phyloP scores from a whole-genome alignment of 2,329 filamentous ascomycete species.

The Gaeumannomyces sp. region DNA sequence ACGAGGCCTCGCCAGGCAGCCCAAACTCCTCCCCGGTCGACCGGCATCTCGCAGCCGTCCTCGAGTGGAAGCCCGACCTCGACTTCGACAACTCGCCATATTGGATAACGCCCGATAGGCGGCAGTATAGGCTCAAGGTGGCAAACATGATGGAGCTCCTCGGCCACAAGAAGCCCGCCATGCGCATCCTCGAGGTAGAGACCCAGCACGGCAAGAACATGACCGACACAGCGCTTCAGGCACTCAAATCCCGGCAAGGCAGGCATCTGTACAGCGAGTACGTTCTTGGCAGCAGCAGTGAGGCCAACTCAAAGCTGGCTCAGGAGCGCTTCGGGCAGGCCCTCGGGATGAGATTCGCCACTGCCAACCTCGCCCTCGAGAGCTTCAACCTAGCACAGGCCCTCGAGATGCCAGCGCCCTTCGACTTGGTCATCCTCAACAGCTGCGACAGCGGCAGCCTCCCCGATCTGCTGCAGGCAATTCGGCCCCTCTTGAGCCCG shows the following conservation, averaged over 20 bases:
- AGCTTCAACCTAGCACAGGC: background rate
- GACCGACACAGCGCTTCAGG: background rate
- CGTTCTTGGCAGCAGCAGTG: background rate
- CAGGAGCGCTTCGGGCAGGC: background rate
- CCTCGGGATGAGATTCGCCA: background rate
- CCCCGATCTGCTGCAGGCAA: background rate
- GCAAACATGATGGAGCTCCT: conserved; percentile 5
- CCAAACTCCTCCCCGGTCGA: background rate
- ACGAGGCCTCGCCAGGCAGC: background rate
- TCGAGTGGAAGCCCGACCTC: conserved; percentile 13
- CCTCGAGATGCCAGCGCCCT: background rate
- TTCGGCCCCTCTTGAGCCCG: background rate
- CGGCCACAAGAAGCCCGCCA: conserved; percentile 17
- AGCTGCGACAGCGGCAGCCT: background rate
- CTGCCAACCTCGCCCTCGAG: background rate
- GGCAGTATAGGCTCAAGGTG: background rate
- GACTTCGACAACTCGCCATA: conserved; percentile 9
- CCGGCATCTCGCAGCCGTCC: conserved; percentile 6
- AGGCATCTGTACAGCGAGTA: background rate
- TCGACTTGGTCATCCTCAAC: conserved; percentile 3
- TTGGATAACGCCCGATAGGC: background rate
- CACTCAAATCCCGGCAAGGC: background rate
- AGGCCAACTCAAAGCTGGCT: background rate
- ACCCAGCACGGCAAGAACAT: background rate
- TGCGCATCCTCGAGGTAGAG: conserved; percentile 15